Evolutionary conservation across 208 protist genomes (phyloP).

Genomic region (Acanthamoeba castellanii): DNA sequence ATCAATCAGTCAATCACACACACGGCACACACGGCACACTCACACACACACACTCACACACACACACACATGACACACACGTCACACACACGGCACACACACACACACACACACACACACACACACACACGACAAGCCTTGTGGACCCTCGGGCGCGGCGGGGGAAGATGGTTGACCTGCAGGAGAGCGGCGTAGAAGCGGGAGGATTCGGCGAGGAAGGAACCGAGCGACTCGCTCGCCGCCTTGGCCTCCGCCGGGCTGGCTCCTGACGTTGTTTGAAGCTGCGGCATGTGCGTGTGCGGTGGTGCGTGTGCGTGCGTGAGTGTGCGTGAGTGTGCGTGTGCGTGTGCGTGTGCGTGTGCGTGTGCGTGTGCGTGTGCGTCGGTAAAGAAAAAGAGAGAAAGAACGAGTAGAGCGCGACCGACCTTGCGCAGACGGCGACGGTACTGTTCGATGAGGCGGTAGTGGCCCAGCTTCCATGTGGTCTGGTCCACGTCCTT

Average conservation of each 20-base stretch:
- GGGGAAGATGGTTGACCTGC: no score
- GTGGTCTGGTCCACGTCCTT: neutral
- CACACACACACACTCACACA: neutral
- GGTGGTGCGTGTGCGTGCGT: no score
- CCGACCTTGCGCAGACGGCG: neutral
- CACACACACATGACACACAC: neutral
- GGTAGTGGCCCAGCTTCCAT: conserved; percentile 36
- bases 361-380: no score
- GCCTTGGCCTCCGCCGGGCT: neutral
- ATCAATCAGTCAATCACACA: neutral
- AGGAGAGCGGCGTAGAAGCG: neutral
- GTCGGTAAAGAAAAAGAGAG: no score
- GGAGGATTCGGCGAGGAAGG: neutral
- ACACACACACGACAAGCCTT: no score
- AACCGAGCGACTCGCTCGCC: neutral
- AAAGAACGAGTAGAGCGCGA: neutral
- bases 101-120: no score
- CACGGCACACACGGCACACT: no score
- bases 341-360: neutral
- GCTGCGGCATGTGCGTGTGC: neutral
- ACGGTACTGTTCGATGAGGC: conserved; percentile 31
- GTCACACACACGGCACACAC: no score
- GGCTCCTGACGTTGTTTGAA: neutral
- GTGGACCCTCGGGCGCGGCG: no score
- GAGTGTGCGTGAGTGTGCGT: neutral